phyloP scores from a whole-genome alignment of 208 protist species.

The Leishmania tarentolae region DNA sequence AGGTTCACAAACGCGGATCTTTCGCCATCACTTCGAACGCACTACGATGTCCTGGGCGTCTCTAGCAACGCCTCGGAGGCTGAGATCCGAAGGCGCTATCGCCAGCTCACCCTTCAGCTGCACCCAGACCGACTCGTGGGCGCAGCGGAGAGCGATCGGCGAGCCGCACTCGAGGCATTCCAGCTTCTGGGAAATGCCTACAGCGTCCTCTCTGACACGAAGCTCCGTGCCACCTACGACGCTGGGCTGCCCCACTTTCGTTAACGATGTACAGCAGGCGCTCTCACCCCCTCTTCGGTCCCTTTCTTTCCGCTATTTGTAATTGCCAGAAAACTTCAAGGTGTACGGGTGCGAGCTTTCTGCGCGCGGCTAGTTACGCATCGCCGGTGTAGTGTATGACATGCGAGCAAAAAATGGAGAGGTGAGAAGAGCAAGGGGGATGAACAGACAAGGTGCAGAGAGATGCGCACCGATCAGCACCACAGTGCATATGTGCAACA shows the following conservation, averaged over 20 bases:
- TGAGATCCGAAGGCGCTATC: slow-evolving; percentile 66
- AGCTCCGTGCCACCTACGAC: slow-evolving; percentile 95
- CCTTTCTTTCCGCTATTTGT: not conserved
- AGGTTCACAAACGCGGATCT: not conserved
- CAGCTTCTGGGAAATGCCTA: slow-evolving; percentile 95
- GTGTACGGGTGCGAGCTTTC: not conserved
- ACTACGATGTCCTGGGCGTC: slow-evolving; percentile 78
- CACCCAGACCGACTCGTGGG: slow-evolving; percentile 81
- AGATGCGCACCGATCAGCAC: not conserved
- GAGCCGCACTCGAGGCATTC: slow-evolving; percentile 76
- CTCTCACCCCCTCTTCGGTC: not conserved
- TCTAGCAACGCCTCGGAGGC: slow-evolving; percentile 28
- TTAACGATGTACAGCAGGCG: slow-evolving; percentile 1
- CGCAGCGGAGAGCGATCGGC: slow-evolving; percentile 37
- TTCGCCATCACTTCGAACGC: slow-evolving; percentile 19
- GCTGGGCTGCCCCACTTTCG: slow-evolving; percentile 27
- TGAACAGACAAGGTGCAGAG: not conserved
- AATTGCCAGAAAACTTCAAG: not conserved
- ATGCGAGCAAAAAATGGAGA: not conserved
- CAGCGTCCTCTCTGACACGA: slow-evolving; percentile 91
- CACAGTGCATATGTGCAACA: not conserved
- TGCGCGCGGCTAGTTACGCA: not conserved
- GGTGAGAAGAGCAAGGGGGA: not conserved
- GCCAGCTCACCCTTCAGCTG: slow-evolving; percentile 65
- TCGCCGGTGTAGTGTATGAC: not conserved